phyloP scores from a whole-genome alignment of 169 alveolate species.

The Cryptosporidium meleagridis region DNA sequence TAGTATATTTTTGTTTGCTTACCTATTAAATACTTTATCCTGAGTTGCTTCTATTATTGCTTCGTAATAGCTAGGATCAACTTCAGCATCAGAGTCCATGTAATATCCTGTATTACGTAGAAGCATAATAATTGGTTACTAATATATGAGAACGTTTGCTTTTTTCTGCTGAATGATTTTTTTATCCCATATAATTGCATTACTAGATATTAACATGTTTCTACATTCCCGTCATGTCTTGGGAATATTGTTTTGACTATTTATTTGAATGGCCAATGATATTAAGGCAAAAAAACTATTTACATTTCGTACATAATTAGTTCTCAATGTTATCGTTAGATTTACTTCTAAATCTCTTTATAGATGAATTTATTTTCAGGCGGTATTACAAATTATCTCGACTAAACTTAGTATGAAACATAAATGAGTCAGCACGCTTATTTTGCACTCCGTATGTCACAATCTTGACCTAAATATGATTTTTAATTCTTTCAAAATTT shows the following conservation, averaged over 20 bases:
- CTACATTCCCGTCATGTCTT: slow-evolving; percentile 58
- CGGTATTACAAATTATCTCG: background rate
- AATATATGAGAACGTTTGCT: background rate
- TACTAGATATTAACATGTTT: slow-evolving; percentile 21
- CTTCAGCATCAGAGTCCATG: slow-evolving; percentile 74
- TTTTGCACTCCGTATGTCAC: background rate
- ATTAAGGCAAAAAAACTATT: background rate
- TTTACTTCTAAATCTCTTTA: background rate
- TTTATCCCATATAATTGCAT: background rate
- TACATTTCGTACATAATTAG: background rate
- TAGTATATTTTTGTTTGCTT: background rate
- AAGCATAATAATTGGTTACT: slow-evolving; percentile 3
- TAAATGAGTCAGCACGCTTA: background rate
- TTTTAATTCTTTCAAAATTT: background rate
- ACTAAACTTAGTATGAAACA: background rate
- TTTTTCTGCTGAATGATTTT: background rate
- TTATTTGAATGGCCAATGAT: background rate
- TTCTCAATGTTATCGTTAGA: background rate
- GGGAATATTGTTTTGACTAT: background rate
- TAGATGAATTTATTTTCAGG: background rate
- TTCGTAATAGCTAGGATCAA: slow-evolving; percentile 67
- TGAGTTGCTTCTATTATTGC: slow-evolving; percentile 57
- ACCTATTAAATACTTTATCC: slow-evolving; percentile 49
- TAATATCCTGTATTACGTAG: slow-evolving; percentile 39
- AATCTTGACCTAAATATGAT: background rate